Evolutionary conservation across 23 red algal genomes (phyloP), one percentile per base, ranked within the genome.

Genomic region (Chondrus crispus): DNA sequence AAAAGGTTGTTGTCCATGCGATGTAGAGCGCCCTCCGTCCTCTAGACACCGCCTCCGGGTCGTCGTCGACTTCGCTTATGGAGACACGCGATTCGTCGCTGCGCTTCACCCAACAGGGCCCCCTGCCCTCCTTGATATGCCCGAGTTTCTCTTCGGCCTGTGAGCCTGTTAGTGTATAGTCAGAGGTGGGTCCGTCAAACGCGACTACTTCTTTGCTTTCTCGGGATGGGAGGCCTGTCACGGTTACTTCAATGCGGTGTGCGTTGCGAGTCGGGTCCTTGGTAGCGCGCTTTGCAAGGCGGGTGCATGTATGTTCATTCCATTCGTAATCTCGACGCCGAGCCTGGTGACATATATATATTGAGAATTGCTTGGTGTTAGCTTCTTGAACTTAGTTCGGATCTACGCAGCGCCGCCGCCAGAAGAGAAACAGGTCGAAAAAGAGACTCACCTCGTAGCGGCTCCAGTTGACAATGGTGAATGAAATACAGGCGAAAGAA

Each of bases 1-100:
- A 33, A 62, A 86, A 86, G 6, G 82, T 86, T 43, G 45, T 62
- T 3, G 58, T 66, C 82, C 82, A 86, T 29, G 82, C 82, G n/a
- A 86, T 43, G 43, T 86, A 86, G 39, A 86, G 45, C n/a, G 37
- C 22, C 3, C 54, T 39, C 58, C 38, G 41, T 5, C 38, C 14
- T 13, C 36, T 86, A 26, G 71, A 50, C 8, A 2, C 6, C 24
- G 3, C 20, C 37, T 45, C 36, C 62, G 55, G 48, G n/a, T 49
- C 51, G 14, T 3, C 24, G 18, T 16, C 4, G 20, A 45, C 40
- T 22, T 22, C 54, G 28, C 5, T 42, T 6, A 66, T n/a, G 9
- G 60, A 66, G 35, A 66, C 35, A 66, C 26, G 26, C 8, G 60
- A 13, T 6, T 9, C 60, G 24, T 39, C 28, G 8, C 6, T n/a